Base-by-base conservation (phyloP, 148 eudicot species). In the Limonium bicolor region DNA sequence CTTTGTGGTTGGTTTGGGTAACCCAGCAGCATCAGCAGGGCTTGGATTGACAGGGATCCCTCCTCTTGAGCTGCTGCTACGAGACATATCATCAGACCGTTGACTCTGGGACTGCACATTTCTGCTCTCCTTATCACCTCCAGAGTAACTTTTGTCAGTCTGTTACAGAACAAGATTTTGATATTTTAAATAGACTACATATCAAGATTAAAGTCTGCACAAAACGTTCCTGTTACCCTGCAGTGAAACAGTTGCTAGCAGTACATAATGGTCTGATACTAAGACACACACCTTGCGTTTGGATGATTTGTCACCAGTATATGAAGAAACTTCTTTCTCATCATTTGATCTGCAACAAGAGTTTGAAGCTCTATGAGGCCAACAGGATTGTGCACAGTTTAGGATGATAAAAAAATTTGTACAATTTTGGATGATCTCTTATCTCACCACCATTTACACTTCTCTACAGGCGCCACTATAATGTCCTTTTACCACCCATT, bases 341-440 rank as follows among this genome's bases (percentile, higher is more conserved):
- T 43, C 74, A 47, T 62, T 66, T 46, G 43, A 61, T 70, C 92
- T 90, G 79, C 43, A 59, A 39, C 43, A 22, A 8, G 43, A 9
- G 43, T n/a, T n/a, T n/a, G n/a, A n/a, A n/a, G n/a, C n/a, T n/a
- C n/a, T n/a, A n/a, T n/a, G n/a, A n/a, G n/a, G n/a, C n/a, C n/a
- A n/a, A n/a, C n/a, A n/a, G n/a, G n/a, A n/a, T n/a, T n/a, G n/a
- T n/a, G n/a, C n/a, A n/a, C n/a, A n/a, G n/a, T n/a, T n/a, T n/a
- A n/a, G n/a, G n/a, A n/a, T n/a, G n/a, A n/a, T n/a, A n/a, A n/a
- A n/a, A n/a, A n/a, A n/a, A n/a, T n/a, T n/a, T n/a, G n/a, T n/a
- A n/a, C n/a, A n/a, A n/a, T n/a, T n/a, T n/a, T n/a, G n/a, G n/a
- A n/a, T n/a, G n/a, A n/a, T n/a, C n/a, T n/a, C n/a, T n/a, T n/a